Evolutionary conservation across 768 basidiomycete species (phyloP).

Genomic region (Podaxis carcinomalis): DNA sequence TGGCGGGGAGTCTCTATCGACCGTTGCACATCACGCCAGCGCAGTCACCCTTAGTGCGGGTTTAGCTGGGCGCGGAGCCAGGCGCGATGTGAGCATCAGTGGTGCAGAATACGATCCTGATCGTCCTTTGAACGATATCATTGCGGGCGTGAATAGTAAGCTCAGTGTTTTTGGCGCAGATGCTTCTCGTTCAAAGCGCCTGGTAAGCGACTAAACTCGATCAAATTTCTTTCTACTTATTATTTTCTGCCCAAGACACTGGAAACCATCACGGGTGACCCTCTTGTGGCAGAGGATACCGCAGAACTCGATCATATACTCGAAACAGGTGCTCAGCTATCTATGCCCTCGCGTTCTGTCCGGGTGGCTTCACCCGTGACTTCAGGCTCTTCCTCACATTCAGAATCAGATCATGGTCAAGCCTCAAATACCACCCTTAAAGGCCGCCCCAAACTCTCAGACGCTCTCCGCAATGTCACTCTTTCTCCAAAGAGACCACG

Average conservation of each 20-base stretch:
- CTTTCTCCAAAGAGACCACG: conserved; percentile 79
- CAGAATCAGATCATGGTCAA: conserved; percentile 44
- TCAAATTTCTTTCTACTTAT: conserved; percentile 3
- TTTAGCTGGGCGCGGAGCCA: conserved; percentile 48
- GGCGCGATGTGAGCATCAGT: conserved; percentile 57
- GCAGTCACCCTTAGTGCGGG: conserved; percentile 85
- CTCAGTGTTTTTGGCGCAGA: conserved; percentile 50
- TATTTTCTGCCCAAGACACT: conserved; percentile 20
- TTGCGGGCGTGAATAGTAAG: conserved; percentile 54
- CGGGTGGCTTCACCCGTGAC: conserved; percentile 46
- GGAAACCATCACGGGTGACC: conserved; percentile 42
- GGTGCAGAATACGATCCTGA: conserved; percentile 87
- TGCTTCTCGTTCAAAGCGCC: conserved; percentile 43
- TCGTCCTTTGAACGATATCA: conserved; percentile 68
- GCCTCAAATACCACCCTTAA: conserved; percentile 17
- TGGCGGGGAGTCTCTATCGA: conserved; percentile 70
- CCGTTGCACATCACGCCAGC: conserved; percentile 86
- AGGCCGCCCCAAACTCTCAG: conserved; percentile 58
- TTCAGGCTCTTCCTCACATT: conserved; percentile 43
- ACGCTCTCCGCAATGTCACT: conserved; percentile 63
- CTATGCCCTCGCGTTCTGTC: conserved; percentile 27
- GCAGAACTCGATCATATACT: conserved; percentile 59
- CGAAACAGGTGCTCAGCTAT: conserved; percentile 41
- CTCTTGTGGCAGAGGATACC: conserved; percentile 57
- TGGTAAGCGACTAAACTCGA: conserved; percentile 29